Evolutionary conservation across 2,329 filamentous ascomycete genomes (phyloP).

Genomic region (Neophaeococcomyces mojaviensis): DNA sequence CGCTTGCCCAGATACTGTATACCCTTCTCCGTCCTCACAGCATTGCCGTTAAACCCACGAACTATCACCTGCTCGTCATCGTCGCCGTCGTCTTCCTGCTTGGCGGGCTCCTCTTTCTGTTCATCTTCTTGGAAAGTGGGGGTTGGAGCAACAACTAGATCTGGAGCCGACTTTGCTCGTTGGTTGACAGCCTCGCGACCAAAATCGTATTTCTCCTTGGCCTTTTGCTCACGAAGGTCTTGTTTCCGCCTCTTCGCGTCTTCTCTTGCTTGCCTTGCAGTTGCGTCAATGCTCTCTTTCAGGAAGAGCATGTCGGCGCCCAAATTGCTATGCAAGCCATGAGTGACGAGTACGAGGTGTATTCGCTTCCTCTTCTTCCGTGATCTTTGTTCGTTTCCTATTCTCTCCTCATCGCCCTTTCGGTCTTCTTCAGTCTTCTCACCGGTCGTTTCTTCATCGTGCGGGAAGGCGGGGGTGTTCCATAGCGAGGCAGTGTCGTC

Average conservation of each 20-base stretch:
- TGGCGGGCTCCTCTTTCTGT: slow-evolving; percentile 45
- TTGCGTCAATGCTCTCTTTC: slow-evolving; percentile 92
- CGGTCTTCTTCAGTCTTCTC: slow-evolving; percentile 22
- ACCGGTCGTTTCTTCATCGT: slow-evolving; percentile 30
- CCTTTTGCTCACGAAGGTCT: slow-evolving; percentile 38
- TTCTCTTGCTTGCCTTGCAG: slow-evolving; percentile 64
- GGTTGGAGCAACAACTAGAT: slow-evolving; percentile 18
- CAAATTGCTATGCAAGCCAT: slow-evolving; percentile 91
- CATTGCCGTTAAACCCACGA: slow-evolving; percentile 49
- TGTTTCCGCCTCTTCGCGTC: slow-evolving; percentile 58
- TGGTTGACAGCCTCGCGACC: slow-evolving; percentile 14
- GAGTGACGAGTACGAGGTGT: slow-evolving; percentile 85
- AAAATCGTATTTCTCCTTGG: slow-evolving; percentile 21
- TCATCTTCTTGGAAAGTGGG: slow-evolving; percentile 13
- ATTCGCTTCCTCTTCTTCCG: slow-evolving; percentile 64
- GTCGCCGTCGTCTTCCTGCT: slow-evolving; percentile 64
- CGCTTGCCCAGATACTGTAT: slow-evolving; percentile 97
- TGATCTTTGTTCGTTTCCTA: slow-evolving; percentile 24
- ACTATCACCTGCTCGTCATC: slow-evolving; percentile 47
- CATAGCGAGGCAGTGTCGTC: slow-evolving; percentile 86
- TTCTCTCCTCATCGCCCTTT: slow-evolving; percentile 18
- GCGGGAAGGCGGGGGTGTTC: slow-evolving; percentile 79
- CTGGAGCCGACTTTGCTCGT: slow-evolving; percentile 17
- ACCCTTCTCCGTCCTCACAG: slow-evolving; percentile 74
- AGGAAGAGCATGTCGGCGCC: slow-evolving; percentile 94